These are phyloP conservation scores for Claviceps spartinae DNA, from an alignment of 2,329 filamentous ascomycete species.

Conservation along the genomic window DNA sequence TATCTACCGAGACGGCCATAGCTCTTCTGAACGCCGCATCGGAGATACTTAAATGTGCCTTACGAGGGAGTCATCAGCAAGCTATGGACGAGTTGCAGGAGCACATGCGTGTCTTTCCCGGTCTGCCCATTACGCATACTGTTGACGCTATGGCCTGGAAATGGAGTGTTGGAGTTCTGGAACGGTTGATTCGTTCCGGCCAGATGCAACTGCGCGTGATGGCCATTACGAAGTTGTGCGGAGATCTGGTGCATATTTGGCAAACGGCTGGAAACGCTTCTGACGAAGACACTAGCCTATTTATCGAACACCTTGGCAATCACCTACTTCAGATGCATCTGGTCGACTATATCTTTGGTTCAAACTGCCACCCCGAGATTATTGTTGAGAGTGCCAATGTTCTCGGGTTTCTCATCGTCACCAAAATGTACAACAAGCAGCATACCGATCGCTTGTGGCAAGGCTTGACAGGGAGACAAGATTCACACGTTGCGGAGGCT, in stretches of 20 bases:
- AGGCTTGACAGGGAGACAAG: conserved; percentile 66
- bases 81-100: conserved; percentile 17
- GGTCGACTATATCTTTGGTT: conserved; percentile 75
- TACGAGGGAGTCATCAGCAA: conserved; percentile 24
- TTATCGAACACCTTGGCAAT: conserved; percentile 54
- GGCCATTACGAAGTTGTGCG: conserved; percentile 62
- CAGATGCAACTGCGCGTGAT: conserved; percentile 83
- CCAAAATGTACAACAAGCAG: conserved; percentile 52
- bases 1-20: conserved; percentile 31
- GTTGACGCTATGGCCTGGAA: conserved; percentile 41
- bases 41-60: conserved; percentile 28
- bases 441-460: conserved; percentile 78
- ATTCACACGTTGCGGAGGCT: conserved; percentile 72
- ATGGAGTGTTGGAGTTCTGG: conserved; percentile 58
- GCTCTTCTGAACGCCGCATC: conserved; percentile 27
- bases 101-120: conserved; percentile 18
- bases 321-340: conserved; percentile 58
- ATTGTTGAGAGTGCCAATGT: conserved; percentile 73
- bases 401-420: conserved; percentile 74
- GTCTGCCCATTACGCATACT: conserved; percentile 24
- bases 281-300: conserved; percentile 25
- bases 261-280: conserved; percentile 36
- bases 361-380: conserved; percentile 84
- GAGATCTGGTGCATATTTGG: conserved; percentile 55
- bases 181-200: conserved; percentile 63